phyloP scores from a whole-genome alignment of 129 eudicot genomes.

The Flaveria brownii region DNA sequence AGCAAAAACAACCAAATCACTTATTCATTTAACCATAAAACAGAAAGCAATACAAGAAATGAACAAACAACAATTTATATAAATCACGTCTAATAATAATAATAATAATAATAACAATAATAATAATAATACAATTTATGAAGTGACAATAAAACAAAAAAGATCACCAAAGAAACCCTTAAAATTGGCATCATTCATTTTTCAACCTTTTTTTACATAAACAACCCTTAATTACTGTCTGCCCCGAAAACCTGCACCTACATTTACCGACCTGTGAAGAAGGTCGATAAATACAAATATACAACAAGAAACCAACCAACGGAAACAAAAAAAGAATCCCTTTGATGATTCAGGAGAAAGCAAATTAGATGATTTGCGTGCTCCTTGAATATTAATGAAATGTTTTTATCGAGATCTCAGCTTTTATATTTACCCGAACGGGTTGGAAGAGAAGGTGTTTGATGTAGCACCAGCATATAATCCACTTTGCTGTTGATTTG shows the following conservation, averaged over 20 bases:
- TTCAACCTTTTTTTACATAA: conserved; percentile 1
- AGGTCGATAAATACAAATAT: conserved; percentile 29
- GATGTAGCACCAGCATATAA: conserved; percentile 26
- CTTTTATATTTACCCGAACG: conserved; percentile 54
- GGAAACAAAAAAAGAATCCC: neutral
- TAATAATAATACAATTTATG: conserved; percentile 16
- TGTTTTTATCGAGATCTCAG: neutral
- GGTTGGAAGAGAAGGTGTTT: conserved; percentile 62
- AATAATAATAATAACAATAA: no score
- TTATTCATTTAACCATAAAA: conserved; percentile 5
- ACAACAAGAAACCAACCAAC: conserved; percentile 39
- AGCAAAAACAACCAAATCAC: neutral
- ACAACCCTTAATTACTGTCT: conserved; percentile 9
- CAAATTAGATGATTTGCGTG: conserved; percentile 24
- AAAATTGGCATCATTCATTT: neutral
- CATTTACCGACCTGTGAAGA: neutral
- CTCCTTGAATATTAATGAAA: conserved; percentile 7
- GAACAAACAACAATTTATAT: neutral
- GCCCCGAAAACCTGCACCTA: conserved; percentile 23
- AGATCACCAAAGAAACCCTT: conserved; percentile 1
- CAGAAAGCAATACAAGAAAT: conserved; percentile 8
- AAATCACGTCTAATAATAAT: conserved; percentile 1
- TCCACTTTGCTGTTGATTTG: conserved; percentile 56
- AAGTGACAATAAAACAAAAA: conserved; percentile 12
- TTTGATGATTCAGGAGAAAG: conserved; percentile 18